These are phyloP conservation scores for Fusarium abutilonis DNA, from an alignment of 2,329 filamentous ascomycete species.

Conservation along the genomic window DNA sequence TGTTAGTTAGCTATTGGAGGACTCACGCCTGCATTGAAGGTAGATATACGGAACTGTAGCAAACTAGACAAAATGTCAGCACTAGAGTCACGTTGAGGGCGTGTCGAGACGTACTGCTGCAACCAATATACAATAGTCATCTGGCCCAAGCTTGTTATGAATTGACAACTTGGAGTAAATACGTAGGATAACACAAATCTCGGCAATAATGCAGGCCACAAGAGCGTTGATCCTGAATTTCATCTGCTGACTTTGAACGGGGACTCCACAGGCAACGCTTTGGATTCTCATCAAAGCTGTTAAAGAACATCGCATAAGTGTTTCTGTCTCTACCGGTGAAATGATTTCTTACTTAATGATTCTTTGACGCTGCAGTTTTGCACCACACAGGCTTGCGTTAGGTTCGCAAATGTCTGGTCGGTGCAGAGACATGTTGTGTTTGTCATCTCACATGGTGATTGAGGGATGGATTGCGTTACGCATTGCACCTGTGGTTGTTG, in stretches of 20 bases:
- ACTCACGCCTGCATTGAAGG: conserved; percentile 24
- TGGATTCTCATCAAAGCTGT: conserved; percentile 24
- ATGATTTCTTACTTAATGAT: conserved; percentile 15
- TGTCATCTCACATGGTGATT: conserved; percentile 25
- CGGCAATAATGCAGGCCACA: conserved; percentile 26
- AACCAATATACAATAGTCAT: conserved; percentile 30
- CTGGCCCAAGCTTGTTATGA: conserved; percentile 19
- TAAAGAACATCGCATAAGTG: not conserved
- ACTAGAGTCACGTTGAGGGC: too few relatives aligned
- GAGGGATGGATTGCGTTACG: conserved; percentile 17
- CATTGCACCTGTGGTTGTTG: conserved; percentile 21
- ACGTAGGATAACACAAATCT: conserved; percentile 23
- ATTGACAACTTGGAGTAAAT: conserved; percentile 30
- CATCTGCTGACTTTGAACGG: conserved; percentile 26
- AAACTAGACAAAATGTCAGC: conserved; percentile 3
- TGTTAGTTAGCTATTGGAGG: too few relatives aligned
- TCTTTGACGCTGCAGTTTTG: conserved; percentile 32
- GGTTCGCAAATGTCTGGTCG: conserved; percentile 22
- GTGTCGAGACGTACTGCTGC: conserved; percentile 17
- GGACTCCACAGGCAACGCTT: conserved; percentile 24
- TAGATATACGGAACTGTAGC: conserved; percentile 34
- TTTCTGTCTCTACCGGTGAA: rapidly evolving
- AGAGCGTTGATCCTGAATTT: conserved; percentile 28
- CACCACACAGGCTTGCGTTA: conserved; percentile 27
- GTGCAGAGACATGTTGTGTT: conserved; percentile 35